Evolutionary conservation across 75 land plant genomes (phyloP).

Genomic region (Picea glauca): DNA sequence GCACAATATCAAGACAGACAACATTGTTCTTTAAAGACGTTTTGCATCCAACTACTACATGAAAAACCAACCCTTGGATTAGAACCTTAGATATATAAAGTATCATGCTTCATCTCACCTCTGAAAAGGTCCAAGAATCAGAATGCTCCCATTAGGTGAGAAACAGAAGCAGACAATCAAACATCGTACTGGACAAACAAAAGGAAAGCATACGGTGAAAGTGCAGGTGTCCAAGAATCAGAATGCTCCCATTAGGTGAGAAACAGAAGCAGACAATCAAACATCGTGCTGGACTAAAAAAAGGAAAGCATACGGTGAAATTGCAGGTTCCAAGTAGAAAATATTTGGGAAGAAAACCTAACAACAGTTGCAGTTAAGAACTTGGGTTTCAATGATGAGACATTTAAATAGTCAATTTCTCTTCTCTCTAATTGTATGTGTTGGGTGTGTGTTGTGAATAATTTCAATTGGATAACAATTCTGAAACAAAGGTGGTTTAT

Average conservation of each 20-base stretch:
- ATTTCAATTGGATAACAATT: not conserved
- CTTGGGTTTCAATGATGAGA: too few relatives aligned
- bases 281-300: not conserved
- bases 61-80: not conserved
- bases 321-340: not conserved
- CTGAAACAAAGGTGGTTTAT: too few relatives aligned
- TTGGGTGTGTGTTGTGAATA: not conserved
- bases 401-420: not conserved
- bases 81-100: not conserved
- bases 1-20: not conserved
- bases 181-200: not conserved
- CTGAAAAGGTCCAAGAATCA: not conserved
- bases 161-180: not conserved
- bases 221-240: not conserved
- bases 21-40: not conserved
- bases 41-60: not conserved
- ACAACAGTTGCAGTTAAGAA: too few relatives aligned
- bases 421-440: not conserved
- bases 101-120: constrained; percentile 5
- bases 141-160: not conserved
- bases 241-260: not conserved
- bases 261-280: not conserved
- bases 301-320: not conserved
- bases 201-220: not conserved
- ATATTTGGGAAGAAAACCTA: not conserved